A percentile compares a stretch with the other conserved stretches of the same genome.
These are phyloP conservation scores for Clonostachys sp. DNA, from an alignment of 2,329 filamentous ascomycete species.

Conservation along the genomic window DNA sequence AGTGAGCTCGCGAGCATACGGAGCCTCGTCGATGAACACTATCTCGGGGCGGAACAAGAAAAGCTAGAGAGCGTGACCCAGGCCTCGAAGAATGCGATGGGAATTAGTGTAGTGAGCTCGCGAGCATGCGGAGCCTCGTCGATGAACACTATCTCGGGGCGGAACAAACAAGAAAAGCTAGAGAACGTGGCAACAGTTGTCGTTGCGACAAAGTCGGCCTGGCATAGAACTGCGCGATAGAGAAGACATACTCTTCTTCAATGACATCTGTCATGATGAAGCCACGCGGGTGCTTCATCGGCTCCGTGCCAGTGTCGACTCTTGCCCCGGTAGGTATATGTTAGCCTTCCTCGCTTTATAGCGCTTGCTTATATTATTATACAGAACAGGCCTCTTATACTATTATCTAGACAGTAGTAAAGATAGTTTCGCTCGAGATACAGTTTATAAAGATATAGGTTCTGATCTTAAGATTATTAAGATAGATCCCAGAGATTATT, in stretches of 20 bases:
- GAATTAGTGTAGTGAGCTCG: conserved; percentile 38
- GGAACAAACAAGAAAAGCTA: conserved; percentile 48
- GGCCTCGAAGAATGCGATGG: conserved; percentile 33
- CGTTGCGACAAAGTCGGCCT: conserved; percentile 38
- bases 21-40: conserved; percentile 74
- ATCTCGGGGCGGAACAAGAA: conserved; percentile 62
- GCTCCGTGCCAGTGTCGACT: too few species aligned
- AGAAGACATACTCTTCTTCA: conserved; percentile 22
- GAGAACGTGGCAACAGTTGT: conserved; percentile 37
- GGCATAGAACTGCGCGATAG: conserved; percentile 28
- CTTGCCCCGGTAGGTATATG: too few species aligned
- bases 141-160: conserved; percentile 81
- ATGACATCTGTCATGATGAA: too few species aligned
- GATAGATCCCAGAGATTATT: too few species aligned
- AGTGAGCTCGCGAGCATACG: conserved; percentile 39
- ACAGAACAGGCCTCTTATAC: too few species aligned
- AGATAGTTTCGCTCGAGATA: too few species aligned
- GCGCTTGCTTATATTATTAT: too few species aligned
- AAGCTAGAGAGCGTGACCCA: conserved; percentile 35
- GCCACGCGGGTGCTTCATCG: too few species aligned
- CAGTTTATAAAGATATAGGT: too few species aligned
- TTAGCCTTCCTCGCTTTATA: too few species aligned
- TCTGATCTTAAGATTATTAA: too few species aligned
- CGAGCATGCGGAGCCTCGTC: conserved; percentile 57
- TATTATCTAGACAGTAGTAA: too few species aligned